phyloP scores from a whole-genome alignment of 2,329 filamentous ascomycete genomes.

The Cordyceps cicadae region DNA sequence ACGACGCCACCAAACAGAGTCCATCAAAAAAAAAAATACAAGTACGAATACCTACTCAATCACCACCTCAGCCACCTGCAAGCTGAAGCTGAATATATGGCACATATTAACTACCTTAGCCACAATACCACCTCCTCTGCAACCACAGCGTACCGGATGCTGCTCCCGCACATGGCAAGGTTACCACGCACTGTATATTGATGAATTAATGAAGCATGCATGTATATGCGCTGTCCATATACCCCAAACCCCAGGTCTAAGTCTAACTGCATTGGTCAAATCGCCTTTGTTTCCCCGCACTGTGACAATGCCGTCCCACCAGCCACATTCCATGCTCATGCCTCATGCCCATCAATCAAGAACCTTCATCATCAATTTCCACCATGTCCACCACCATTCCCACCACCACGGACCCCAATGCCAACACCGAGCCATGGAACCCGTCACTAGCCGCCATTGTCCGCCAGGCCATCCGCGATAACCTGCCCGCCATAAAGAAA shows the following conservation, averaged over 20 bases:
- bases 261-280: background rate
- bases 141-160: background rate
- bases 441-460: background rate
- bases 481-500: background rate
- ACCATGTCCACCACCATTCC: background rate
- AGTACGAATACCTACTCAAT: too few species aligned
- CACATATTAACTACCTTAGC: too few species aligned
- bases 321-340: too few species aligned
- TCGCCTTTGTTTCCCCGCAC: background rate
- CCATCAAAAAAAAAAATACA: too few species aligned
- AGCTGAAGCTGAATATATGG: too few species aligned
- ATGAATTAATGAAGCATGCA: background rate
- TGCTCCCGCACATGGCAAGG: background rate
- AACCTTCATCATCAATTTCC: too few species aligned
- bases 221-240: too few species aligned
- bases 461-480: background rate
- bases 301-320: background rate
- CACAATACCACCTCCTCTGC: too few species aligned
- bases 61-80: too few species aligned
- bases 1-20: background rate
- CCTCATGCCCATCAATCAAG: too few species aligned
- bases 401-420: background rate
- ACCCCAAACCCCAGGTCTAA: too few species aligned
- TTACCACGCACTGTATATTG: background rate
- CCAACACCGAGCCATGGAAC: background rate